These are phyloP conservation scores for Monosporascus cannonballus DNA, from an alignment of 2,329 filamentous ascomycete genomes.

Conservation along the genomic window DNA sequence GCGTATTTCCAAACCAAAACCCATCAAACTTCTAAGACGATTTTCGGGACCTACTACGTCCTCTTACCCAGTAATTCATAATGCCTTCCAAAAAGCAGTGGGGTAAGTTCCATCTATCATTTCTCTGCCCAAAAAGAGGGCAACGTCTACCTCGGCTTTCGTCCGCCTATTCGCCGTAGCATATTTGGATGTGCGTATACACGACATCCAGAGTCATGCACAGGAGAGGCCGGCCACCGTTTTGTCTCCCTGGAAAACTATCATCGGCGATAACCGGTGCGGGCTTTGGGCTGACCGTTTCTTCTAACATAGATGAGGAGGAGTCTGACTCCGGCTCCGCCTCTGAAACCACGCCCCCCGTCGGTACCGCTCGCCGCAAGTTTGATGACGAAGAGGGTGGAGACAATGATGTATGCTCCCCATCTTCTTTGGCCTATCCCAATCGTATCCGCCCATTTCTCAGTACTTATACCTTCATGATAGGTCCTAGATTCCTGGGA, in stretches of 20 bases:
- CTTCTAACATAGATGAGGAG: slow-evolving; percentile 27
- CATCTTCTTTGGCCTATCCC: neutral
- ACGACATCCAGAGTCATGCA: neutral
- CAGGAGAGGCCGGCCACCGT: neutral
- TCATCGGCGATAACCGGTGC: neutral
- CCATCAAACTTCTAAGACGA: neutral
- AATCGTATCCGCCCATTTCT: slow-evolving; percentile 3
- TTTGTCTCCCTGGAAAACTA: neutral
- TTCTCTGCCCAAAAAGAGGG: slow-evolving; percentile 9
- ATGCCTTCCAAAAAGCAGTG: slow-evolving; percentile 33
- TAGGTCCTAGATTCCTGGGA: slow-evolving; percentile 96
- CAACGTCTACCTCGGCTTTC: neutral
- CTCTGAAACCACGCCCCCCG: slow-evolving; percentile 32
- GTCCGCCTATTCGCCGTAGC: neutral
- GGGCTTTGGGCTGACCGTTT: slow-evolving; percentile 15
- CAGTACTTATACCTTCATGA: slow-evolving; percentile 2
- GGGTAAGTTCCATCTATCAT: slow-evolving; percentile 28
- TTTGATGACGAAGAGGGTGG: slow-evolving; percentile 91
- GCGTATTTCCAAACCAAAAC: neutral
- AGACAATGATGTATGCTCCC: slow-evolving; percentile 59
- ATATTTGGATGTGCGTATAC: neutral
- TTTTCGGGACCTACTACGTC: neutral
- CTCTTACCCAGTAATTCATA: slow-evolving; percentile 11
- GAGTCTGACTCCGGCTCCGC: slow-evolving; percentile 29
- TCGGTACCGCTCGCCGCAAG: slow-evolving; percentile 47